Percentiles rank a stretch among this genome's conserved stretches.
These are phyloP conservation scores for Marchantia polymorpha DNA, from an alignment of 225 moss, liverwort and hornwort species.

Conservation along the genomic window DNA sequence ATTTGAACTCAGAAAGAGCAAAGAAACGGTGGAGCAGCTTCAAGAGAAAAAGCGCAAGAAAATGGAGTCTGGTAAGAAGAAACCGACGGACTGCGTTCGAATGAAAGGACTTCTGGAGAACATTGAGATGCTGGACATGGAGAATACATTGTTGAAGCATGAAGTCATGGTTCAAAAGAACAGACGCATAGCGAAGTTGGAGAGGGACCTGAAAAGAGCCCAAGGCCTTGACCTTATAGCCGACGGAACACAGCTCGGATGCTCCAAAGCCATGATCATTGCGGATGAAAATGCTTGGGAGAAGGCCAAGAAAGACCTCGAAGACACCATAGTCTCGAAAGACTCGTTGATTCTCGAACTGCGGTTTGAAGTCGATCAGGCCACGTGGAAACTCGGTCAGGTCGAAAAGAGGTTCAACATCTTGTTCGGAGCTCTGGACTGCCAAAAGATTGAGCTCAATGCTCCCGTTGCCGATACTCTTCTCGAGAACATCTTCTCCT, in stretches of 20 bases:
- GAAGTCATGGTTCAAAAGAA: constrained; percentile 40
- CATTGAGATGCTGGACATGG: constrained; percentile 45
- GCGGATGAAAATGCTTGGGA: constrained; percentile 3
- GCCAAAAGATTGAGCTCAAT: constrained; percentile 26
- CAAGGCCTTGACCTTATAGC: background rate
- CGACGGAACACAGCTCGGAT: constrained; percentile 3
- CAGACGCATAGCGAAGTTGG: constrained; percentile 32
- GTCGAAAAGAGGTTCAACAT: constrained; percentile 56
- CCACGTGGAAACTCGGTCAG: constrained; percentile 66
- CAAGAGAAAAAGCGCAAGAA: constrained; percentile 26
- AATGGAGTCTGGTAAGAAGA: constrained; percentile 14
- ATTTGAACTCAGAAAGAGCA: constrained; percentile 30
- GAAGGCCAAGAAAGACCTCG: constrained; percentile 27
- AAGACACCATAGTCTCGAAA: constrained; percentile 32
- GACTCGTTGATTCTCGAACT: constrained; percentile 40
- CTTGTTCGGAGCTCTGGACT: constrained; percentile 44
- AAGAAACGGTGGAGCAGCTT: constrained; percentile 29
- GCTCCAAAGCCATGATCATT: background rate
- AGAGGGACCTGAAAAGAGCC: constrained; percentile 29
- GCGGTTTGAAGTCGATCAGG: constrained; percentile 64
- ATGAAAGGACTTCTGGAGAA: constrained; percentile 39
- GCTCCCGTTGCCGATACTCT: constrained; percentile 23
- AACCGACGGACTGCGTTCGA: constrained; percentile 31
- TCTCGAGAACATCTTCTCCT: constrained; percentile 35
- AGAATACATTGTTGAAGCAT: constrained; percentile 37